These are phyloP conservation scores for Typha latifolia DNA, from an alignment of 176 grass and related monocot genomes.

Conservation along the genomic window DNA sequence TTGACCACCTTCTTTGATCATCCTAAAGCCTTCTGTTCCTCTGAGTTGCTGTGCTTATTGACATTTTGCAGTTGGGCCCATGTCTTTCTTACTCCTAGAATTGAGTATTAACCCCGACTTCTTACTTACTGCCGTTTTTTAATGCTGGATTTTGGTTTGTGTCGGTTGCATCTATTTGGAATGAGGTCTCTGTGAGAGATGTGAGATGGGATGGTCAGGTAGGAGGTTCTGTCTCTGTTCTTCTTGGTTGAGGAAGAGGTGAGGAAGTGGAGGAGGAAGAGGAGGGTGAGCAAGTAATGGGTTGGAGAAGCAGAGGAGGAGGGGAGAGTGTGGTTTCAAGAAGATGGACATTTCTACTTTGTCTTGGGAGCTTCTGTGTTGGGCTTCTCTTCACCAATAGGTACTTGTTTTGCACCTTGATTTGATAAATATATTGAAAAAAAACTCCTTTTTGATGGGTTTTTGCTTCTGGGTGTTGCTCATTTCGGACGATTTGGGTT, in stretches of 20 bases:
- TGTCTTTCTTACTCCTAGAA: no score
- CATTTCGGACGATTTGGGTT: neutral
- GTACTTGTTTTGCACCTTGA: neutral
- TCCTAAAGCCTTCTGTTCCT: no score
- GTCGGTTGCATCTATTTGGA: neutral
- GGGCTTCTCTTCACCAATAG: constrained; percentile 19
- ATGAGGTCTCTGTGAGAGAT: neutral
- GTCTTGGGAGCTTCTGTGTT: constrained; percentile 21
- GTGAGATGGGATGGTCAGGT: neutral
- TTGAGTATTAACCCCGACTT: no score
- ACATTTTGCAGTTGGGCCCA: no score
- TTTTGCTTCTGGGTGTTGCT: neutral
- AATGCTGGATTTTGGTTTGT: neutral
- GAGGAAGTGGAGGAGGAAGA: neutral
- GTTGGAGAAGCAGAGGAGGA: constrained; percentile 7
- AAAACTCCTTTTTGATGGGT: neutral
- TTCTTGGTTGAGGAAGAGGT: neutral
- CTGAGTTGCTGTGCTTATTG: no score
- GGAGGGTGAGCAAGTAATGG: neutral
- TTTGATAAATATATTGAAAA: neutral
- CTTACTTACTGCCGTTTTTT: no score
- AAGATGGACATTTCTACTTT: constrained; percentile 19
- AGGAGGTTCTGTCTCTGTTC: neutral
- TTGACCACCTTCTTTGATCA: no score
- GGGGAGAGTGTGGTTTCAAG: constrained; percentile 9